Evolutionary conservation across 2,329 filamentous ascomycete species (phyloP).

Genomic region (Fusarium brevicatenulatum): DNA sequence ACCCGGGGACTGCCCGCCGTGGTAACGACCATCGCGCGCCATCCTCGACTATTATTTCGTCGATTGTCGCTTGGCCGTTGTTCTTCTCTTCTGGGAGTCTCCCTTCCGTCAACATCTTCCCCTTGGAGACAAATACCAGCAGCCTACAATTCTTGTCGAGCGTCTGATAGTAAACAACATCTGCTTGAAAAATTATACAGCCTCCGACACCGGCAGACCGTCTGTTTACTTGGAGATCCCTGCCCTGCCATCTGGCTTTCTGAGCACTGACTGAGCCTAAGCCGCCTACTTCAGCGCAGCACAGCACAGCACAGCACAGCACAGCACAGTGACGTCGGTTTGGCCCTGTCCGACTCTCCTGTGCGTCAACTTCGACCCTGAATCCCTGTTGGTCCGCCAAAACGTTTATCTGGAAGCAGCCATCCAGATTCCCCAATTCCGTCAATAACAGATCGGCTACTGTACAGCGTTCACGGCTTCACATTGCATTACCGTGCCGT

Average conservation of each 20-base stretch:
- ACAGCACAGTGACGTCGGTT: slow-evolving; percentile 32
- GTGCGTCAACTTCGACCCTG: slow-evolving; percentile 18
- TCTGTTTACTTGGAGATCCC: slow-evolving; percentile 23
- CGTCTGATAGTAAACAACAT: not conserved
- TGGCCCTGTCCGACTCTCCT: slow-evolving; percentile 20
- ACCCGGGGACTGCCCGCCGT: not conserved
- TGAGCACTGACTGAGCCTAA: slow-evolving; percentile 20
- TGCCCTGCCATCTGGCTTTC: slow-evolving; percentile 26
- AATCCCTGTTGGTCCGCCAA: slow-evolving; percentile 24
- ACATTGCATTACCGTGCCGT: not conserved
- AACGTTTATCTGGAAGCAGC: slow-evolving; percentile 4
- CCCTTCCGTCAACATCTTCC: not conserved
- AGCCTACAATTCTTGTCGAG: not conserved
- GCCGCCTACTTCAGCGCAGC: slow-evolving; percentile 2
- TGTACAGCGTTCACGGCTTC: not conserved
- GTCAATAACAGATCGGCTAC: slow-evolving; percentile 21
- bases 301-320: slow-evolving; percentile 7
- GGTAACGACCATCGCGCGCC: slow-evolving; percentile 16
- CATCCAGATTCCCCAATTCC: slow-evolving; percentile 9
- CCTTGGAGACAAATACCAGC: not conserved
- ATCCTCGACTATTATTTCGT: slow-evolving; percentile 21
- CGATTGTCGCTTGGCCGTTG: not conserved
- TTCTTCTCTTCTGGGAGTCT: not conserved
- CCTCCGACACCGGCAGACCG: slow-evolving; percentile 27
- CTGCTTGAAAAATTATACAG: not conserved